Conservation (phyloP, 2,329 filamentous ascomycete species). For the Arthroderma sp. region DNA sequence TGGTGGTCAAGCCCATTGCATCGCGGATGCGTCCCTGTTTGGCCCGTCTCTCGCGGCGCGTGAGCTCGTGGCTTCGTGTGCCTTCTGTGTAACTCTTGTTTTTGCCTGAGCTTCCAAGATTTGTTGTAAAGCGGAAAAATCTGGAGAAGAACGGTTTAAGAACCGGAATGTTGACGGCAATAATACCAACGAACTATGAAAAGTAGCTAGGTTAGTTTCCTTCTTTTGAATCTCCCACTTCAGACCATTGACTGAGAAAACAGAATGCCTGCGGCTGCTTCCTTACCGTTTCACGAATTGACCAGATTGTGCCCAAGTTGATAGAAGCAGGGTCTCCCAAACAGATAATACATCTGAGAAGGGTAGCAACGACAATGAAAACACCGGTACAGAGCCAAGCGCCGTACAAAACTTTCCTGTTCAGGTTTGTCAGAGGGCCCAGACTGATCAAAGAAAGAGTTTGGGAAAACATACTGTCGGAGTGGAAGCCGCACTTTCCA, state of each 20-base stretch:
- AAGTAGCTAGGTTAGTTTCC: not conserved
- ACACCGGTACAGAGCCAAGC: constrained; percentile 31
- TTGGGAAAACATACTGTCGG: constrained; percentile 13
- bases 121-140: constrained; percentile 8
- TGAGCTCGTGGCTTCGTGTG: constrained; percentile 1
- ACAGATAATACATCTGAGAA: constrained; percentile 31
- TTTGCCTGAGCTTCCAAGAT: not conserved
- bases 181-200: constrained; percentile 30
- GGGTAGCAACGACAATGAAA: constrained; percentile 32
- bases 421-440: not conserved
- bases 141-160: constrained; percentile 30
- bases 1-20: constrained; percentile 5
- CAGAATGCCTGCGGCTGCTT: not conserved
- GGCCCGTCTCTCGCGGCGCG: constrained; percentile 1
- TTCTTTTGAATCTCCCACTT: not conserved
- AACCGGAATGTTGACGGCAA: constrained; percentile 31
- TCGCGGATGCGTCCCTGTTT: constrained; percentile 3
- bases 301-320: constrained; percentile 31
- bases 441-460: not conserved
- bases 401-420: constrained; percentile 26
- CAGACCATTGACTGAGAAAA: not conserved
- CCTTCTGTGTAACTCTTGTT: not conserved
- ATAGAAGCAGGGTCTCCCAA: constrained; percentile 25
- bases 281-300: constrained; percentile 30
- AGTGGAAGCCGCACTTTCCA: constrained; percentile 28